Conservation (phyloP, 1,139 yeast species). For the Blastobotrys indianensis region DNA sequence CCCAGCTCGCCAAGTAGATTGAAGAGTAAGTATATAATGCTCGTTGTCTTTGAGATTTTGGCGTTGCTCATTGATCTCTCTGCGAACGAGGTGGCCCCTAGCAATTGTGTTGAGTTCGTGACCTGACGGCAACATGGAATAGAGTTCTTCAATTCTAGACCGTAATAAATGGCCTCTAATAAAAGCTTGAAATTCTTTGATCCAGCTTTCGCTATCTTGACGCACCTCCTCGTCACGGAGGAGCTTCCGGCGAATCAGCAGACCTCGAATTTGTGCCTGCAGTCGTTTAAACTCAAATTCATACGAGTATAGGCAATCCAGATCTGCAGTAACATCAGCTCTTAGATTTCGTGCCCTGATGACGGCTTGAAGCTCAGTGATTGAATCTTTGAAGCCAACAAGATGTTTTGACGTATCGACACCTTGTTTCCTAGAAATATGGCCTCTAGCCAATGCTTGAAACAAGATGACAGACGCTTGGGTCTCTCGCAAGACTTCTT, state of each 20-base stretch:
- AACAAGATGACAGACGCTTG: conserved; percentile 16
- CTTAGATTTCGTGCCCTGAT: conserved; percentile 21
- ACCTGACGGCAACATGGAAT: conserved; percentile 21
- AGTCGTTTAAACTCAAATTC: conserved; percentile 15
- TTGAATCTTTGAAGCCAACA: conserved; percentile 22
- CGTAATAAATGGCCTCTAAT: conserved; percentile 41
- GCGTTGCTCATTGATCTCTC: conserved; percentile 13
- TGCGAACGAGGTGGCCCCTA: conserved; percentile 31
- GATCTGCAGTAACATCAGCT: conserved; percentile 22
- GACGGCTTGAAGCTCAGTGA: conserved; percentile 35
- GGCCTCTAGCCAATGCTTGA: conserved; percentile 17
- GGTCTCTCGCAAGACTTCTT: conserved; percentile 16
- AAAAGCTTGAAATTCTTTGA: conserved; percentile 43
- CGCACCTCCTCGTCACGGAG: conserved; percentile 36
- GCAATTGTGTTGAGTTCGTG: conserved; percentile 30
- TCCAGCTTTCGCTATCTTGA: conserved; percentile 36
- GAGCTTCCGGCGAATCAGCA: conserved; percentile 39
- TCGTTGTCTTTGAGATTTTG: conserved; percentile 17
- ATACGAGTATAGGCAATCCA: conserved; percentile 37
- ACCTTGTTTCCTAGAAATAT: conserved; percentile 13
- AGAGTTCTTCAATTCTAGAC: conserved; percentile 19
- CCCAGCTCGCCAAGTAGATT: conserved; percentile 29
- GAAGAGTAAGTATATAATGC: conserved; percentile 22
- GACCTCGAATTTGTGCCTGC: conserved; percentile 49
- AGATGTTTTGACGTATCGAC: conserved; percentile 4